Evolutionary conservation across 176 grass and related monocot species (phyloP).

Genomic region (Raddia distichophylla): DNA sequence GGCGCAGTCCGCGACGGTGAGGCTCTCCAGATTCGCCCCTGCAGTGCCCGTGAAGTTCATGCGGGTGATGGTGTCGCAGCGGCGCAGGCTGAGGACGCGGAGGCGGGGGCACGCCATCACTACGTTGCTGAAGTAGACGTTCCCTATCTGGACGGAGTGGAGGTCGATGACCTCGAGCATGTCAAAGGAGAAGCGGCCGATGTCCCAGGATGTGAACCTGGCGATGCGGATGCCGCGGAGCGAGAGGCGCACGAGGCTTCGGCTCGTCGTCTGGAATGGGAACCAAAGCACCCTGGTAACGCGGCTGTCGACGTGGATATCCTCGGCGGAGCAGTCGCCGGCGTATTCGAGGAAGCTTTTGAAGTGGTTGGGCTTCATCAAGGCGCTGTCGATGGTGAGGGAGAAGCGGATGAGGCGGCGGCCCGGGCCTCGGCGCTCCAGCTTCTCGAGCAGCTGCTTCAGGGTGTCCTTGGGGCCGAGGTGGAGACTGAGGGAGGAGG

Average conservation of each 20-base stretch:
- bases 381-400: conserved; percentile 25
- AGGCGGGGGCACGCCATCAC: conserved; percentile 46
- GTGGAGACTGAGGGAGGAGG: conserved; percentile 29
- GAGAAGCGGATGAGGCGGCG: conserved; percentile 43
- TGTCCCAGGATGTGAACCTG: background rate
- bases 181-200: background rate
- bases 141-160: background rate
- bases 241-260: conserved; percentile 29
- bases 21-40: conserved; percentile 40
- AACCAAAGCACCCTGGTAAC: background rate
- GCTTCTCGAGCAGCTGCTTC: background rate
- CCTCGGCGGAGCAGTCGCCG: conserved; percentile 41
- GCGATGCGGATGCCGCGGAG: conserved; percentile 35
- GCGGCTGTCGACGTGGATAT: conserved; percentile 21
- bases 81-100: conserved; percentile 42
- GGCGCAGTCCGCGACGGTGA: conserved; percentile 52
- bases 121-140: conserved; percentile 24
- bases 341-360: conserved; percentile 52
- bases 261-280: conserved; percentile 24
- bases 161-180: conserved; percentile 41
- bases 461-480: background rate
- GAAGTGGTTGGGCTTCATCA: conserved; percentile 7
- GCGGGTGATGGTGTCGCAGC: conserved; percentile 37
- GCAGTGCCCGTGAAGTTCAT: conserved; percentile 21
- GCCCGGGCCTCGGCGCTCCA: background rate